Base-by-base conservation (phyloP, 805 yeast species). In the Suhomyces faveliae region DNA sequence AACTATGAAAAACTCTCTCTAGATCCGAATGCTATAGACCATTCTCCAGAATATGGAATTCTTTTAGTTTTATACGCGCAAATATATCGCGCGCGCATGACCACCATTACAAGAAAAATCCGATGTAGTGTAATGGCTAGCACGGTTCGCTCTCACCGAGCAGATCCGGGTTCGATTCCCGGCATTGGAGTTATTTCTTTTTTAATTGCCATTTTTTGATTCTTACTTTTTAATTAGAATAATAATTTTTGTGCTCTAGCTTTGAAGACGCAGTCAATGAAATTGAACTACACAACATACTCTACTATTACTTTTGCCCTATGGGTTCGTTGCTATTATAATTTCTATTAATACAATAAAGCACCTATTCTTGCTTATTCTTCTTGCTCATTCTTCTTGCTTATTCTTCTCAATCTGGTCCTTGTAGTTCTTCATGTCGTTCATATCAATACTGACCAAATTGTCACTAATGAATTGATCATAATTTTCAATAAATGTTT, bases 101-200 rank as follows among this genome's bases (percentile, higher is more conserved):
- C 15, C 30, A 27, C 5, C 12, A 7, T 21, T 37, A 20, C 19
- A 37, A 23, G 21, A 39, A 23, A 22, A 13, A 23, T 43, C 46
- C 46, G 46, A 43, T 43, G 24, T 43, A 37, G 46, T 43, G 46
- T 43, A 43, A 43, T 43, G 46, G 46, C 46, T 43, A 43, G 15
- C 46, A 43, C 46, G 21, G 40, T 33, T 33, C 46, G 39, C 46
- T 43, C 46, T 43, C 46, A 33, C 39, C 39, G 46, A 33, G 39
- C 40, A 33, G 46, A 43, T 43, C 46, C 46, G 46, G 46, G 46
- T 43, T 43, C 46, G 46, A 43, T 43, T 43, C 46, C 46, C 46
- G 46, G 46, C 24, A 35, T 43, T 29, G 46, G 46, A 43, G 46
- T 27, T 2, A 0, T 21, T 24, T 12, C n/a, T 25, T 35, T 37